Conservation (phyloP, 139 green algal genomes). For the Zygnema circumcarinatum region DNA sequence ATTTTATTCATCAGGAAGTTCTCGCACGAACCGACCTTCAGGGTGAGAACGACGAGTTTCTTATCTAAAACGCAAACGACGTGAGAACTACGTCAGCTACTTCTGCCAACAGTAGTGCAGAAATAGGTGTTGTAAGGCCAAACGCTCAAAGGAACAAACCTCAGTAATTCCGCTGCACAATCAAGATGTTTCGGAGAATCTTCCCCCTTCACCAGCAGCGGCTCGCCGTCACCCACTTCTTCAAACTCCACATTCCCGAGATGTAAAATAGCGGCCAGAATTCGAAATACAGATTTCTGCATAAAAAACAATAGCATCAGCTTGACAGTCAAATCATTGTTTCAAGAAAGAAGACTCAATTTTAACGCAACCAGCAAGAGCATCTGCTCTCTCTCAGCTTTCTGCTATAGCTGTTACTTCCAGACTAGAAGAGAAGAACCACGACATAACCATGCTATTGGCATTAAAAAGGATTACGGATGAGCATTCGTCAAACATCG, state of each 20-base stretch:
- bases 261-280: slow-evolving; percentile 93
- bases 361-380: not conserved
- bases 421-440: too few species aligned
- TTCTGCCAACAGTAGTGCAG: too few species aligned
- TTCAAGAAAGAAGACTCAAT: not conserved
- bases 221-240: slow-evolving; percentile 58
- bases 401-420: too few species aligned
- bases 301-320: not conserved
- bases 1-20: too few species aligned
- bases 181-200: slow-evolving; percentile 49
- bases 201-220: slow-evolving; percentile 24
- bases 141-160: slow-evolving; percentile 7
- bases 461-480: not conserved
- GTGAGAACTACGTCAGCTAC: too few species aligned
- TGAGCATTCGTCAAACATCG: too few species aligned
- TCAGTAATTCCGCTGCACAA: slow-evolving; percentile 39
- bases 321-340: not conserved
- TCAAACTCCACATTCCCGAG: slow-evolving; percentile 74
- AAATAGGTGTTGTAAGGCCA: too few species aligned
- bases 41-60: too few species aligned
- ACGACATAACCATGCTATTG: not conserved
- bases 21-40: not conserved
- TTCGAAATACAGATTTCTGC: slow-evolving; percentile 77
- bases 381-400: too few species aligned
- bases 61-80: too few species aligned